A percentile compares a stretch with the other conserved stretches of the same genome.
These are phyloP conservation scores for Elsinoe fawcettii DNA, from an alignment of 2,329 filamentous ascomycete genomes.

Conservation along the genomic window DNA sequence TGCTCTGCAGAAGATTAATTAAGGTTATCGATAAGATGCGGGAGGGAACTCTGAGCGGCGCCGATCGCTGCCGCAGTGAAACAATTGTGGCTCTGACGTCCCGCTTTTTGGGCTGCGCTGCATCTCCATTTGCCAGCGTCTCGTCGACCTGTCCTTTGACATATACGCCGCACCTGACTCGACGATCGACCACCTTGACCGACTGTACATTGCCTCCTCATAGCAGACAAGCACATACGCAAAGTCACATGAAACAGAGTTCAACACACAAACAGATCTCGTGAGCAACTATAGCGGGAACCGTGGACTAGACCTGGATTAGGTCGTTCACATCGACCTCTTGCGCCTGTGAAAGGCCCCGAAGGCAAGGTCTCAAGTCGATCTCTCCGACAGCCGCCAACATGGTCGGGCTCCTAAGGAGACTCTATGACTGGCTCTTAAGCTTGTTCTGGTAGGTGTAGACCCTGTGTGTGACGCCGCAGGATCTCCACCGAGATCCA, in stretches of 20 bases:
- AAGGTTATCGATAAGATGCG: slow-evolving; percentile 15
- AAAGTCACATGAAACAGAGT: too few relatives aligned
- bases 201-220: not conserved
- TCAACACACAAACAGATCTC: not conserved
- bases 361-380: not conserved
- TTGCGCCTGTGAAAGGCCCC: not conserved
- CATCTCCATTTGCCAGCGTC: not conserved
- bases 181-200: slow-evolving; percentile 4
- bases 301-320: not conserved
- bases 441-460: slow-evolving; percentile 86
- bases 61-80: slow-evolving; percentile 11
- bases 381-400: slow-evolving; percentile 20
- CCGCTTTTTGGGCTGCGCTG: slow-evolving; percentile 4
- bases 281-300: not conserved
- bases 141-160: not conserved
- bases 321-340: not conserved
- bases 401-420: slow-evolving; percentile 89
- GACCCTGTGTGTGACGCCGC: not conserved
- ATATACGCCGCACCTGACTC: slow-evolving; percentile 9
- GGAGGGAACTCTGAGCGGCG: not conserved
- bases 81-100: slow-evolving; percentile 6
- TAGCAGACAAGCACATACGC: not conserved
- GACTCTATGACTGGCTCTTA: slow-evolving; percentile 96
- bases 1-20: not conserved
- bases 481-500: not conserved